Evolutionary conservation across 805 yeast genomes (phyloP).

Genomic region (Starmerella gropengiesseri): DNA sequence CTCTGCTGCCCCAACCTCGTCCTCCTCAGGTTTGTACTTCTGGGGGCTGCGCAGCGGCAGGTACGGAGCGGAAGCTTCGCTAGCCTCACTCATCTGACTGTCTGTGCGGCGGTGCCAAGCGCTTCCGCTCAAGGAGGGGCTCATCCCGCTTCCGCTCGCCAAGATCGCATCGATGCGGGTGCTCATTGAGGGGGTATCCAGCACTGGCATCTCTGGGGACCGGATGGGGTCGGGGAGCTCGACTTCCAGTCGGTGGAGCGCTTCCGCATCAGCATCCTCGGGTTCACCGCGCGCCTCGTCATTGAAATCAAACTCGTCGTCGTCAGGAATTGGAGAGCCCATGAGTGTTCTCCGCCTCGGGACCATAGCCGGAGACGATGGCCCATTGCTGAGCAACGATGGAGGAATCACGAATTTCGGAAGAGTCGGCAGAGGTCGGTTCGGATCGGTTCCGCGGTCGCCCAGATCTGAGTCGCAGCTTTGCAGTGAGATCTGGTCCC

Average conservation of each 20-base stretch:
- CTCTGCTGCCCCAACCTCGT: slow-evolving; percentile 8
- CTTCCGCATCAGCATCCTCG: background rate
- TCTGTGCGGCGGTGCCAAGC: slow-evolving; percentile 19
- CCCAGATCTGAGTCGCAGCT: slow-evolving; percentile 14
- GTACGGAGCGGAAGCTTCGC: slow-evolving; percentile 11
- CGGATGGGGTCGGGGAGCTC: slow-evolving; percentile 12
- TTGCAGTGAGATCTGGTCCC: slow-evolving; percentile 18
- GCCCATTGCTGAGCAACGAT: background rate
- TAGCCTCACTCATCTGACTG: slow-evolving; percentile 14
- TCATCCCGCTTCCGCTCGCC: slow-evolving; percentile 18
- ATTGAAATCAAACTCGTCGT: slow-evolving; percentile 16
- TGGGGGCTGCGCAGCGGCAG: background rate
- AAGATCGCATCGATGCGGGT: slow-evolving; percentile 21
- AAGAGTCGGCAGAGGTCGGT: slow-evolving; percentile 15
- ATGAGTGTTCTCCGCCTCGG: background rate
- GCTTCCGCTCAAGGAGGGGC: slow-evolving; percentile 12
- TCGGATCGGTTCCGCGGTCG: background rate
- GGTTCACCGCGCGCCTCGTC: background rate
- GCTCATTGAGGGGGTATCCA: slow-evolving; percentile 18
- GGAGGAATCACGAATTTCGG: slow-evolving; percentile 8
- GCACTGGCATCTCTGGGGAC: slow-evolving; percentile 9
- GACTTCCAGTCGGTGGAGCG: background rate
- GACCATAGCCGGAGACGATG: background rate
- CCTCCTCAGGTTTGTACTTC: slow-evolving; percentile 2
- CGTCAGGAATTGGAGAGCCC: background rate